Evolutionary conservation across 768 basidiomycete species (phyloP).

Genomic region (Gloeophyllum trabeum): DNA sequence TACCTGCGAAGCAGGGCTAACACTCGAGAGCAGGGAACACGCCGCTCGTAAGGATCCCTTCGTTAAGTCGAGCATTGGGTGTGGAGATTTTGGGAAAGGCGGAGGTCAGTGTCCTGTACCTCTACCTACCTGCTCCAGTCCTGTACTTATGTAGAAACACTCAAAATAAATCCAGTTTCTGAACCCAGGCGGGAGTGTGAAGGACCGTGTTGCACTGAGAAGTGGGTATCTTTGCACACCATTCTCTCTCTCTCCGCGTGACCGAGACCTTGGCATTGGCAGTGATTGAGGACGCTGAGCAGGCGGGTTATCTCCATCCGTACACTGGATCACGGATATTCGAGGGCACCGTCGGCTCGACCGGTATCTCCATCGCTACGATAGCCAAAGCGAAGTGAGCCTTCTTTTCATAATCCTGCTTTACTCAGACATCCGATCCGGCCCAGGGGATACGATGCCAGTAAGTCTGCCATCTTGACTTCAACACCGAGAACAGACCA

Average conservation of each 20-base stretch:
- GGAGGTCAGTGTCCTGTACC: conserved; percentile 44
- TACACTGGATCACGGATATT: conserved; percentile 89
- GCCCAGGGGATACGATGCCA: conserved; percentile 76
- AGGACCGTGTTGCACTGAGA: conserved; percentile 91
- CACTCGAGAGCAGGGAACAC: conserved; percentile 63
- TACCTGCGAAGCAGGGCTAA: not conserved
- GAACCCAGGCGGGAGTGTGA: conserved; percentile 96
- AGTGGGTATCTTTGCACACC: too few species aligned
- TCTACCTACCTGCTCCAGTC: too few species aligned
- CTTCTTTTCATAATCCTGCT: too few species aligned
- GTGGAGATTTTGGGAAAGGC: conserved; percentile 95
- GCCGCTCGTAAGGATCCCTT: conserved; percentile 84
- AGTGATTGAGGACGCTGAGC: conserved; percentile 96
- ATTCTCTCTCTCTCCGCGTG: too few species aligned
- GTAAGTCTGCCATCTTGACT: conserved; percentile 30
- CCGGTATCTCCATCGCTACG: conserved; percentile 93
- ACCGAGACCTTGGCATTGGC: too few species aligned
- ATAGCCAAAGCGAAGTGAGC: conserved; percentile 84
- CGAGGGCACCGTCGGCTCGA: conserved; percentile 94
- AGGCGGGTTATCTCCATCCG: conserved; percentile 69
- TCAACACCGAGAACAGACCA: too few species aligned
- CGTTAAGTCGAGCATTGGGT: conserved; percentile 81
- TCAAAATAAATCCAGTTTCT: conserved; percentile 82
- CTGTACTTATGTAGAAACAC: too few species aligned
- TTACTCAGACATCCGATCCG: conserved; percentile 1